phyloP scores from a whole-genome alignment of 352 stramenopile species.

The Halophytophthora batemanensis region DNA sequence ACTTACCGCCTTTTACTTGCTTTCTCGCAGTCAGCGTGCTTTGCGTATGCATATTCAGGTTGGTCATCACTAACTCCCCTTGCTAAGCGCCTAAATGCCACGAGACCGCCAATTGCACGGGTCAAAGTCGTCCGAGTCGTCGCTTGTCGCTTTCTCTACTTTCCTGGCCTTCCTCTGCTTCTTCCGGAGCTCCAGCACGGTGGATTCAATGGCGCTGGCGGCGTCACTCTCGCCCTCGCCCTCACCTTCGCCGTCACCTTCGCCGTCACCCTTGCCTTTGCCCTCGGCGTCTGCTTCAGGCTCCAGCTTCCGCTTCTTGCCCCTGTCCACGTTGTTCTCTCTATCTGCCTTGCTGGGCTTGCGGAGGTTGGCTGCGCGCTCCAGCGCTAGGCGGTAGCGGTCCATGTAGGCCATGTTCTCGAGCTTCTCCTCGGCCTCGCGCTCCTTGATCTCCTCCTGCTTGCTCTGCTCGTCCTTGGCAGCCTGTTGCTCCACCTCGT shows the following conservation, averaged over 20 bases:
- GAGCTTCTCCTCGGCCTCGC: slow-evolving; percentile 48
- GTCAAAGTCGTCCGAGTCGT: slow-evolving; percentile 35
- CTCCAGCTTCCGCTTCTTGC: slow-evolving; percentile 21
- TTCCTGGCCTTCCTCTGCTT: slow-evolving; percentile 20
- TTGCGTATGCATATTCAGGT: no score
- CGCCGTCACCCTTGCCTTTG: no score
- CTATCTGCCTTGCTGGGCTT: no score
- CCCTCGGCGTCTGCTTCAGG: slow-evolving; percentile 1
- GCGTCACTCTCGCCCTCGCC: slow-evolving; percentile 12
- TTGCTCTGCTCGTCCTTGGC: slow-evolving; percentile 27
- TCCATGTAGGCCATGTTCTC: slow-evolving; percentile 74
- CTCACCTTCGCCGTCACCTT: no score
- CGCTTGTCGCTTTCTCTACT: slow-evolving; percentile 15
- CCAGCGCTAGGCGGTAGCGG: slow-evolving; percentile 47
- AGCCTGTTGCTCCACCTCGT: slow-evolving; percentile 47
- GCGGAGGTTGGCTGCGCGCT: slow-evolving; percentile 26
- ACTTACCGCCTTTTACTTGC: no score
- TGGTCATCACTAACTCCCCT: no score
- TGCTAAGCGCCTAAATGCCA: slow-evolving; percentile 25
- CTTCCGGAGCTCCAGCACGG: slow-evolving; percentile 26
- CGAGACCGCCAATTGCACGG: slow-evolving; percentile 46
- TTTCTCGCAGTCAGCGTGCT: no score
- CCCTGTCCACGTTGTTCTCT: slow-evolving; percentile 7
- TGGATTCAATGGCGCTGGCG: slow-evolving; percentile 8
- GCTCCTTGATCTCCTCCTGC: slow-evolving; percentile 37